A percentile compares a stretch with the other conserved stretches of the same genome.
phyloP scores from a whole-genome alignment of 192 early-diverging fungal species.

The Coemansia sp. region DNA sequence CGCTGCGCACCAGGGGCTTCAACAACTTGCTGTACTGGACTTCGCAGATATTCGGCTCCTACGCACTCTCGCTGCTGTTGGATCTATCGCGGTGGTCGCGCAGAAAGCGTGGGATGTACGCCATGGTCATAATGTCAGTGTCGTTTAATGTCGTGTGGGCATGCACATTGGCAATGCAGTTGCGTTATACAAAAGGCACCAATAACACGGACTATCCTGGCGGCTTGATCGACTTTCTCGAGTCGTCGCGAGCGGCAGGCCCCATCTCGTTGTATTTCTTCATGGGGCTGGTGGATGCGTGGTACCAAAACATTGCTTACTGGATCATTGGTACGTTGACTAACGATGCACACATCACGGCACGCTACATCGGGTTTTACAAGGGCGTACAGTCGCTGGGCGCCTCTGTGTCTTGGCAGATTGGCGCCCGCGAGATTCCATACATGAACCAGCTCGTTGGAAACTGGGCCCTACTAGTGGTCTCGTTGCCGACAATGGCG shows the following conservation, averaged over 20 bases:
- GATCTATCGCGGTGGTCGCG: constrained; percentile 62
- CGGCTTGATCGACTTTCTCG: constrained; percentile 39
- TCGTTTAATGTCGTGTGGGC: constrained; percentile 62
- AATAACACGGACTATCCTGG: constrained; percentile 31
- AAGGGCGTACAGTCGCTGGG: constrained; percentile 80
- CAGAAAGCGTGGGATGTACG: constrained; percentile 62
- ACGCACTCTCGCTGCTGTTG: constrained; percentile 63
- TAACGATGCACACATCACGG: constrained; percentile 70
- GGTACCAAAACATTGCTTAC: constrained; percentile 78
- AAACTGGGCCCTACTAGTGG: constrained; percentile 41
- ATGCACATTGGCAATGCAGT: constrained; percentile 62
- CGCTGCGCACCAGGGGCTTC: constrained; percentile 66
- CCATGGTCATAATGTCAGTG: constrained; percentile 42
- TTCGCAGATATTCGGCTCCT: constrained; percentile 72
- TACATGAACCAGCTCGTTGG: constrained; percentile 55
- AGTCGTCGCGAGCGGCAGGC: constrained; percentile 56
- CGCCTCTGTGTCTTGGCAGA: constrained; percentile 68
- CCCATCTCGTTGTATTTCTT: constrained; percentile 67
- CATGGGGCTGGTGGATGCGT: constrained; percentile 77
- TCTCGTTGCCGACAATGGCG: constrained; percentile 43
- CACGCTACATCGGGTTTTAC: constrained; percentile 79
- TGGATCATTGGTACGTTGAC: constrained; percentile 85
- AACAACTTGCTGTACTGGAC: constrained; percentile 82
- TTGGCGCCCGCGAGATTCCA: constrained; percentile 57
- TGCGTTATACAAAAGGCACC: constrained; percentile 49